phyloP scores from a whole-genome alignment of 352 stramenopile genomes.

The Blastocystis sp. region DNA sequence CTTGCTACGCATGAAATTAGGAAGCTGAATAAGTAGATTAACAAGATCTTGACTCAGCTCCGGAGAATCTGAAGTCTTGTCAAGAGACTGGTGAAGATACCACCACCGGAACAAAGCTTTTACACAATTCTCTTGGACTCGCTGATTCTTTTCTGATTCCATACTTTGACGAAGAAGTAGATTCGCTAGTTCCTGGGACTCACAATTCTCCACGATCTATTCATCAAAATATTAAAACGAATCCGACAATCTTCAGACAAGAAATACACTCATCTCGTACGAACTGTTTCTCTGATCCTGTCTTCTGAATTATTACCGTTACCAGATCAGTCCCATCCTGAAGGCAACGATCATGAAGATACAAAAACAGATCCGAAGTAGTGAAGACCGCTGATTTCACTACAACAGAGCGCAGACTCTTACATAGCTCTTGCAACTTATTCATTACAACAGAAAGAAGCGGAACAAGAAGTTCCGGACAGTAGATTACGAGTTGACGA shows the following conservation, averaged over 20 bases:
- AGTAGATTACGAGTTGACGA: neutral
- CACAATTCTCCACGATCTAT: slow-evolving; percentile 25
- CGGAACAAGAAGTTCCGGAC: neutral
- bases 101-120: slow-evolving; percentile 6
- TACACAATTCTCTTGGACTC: slow-evolving; percentile 2
- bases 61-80: neutral
- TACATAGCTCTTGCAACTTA: neutral
- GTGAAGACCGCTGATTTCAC: neutral
- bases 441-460: neutral
- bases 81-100: neutral
- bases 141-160: neutral
- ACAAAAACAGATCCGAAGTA: neutral
- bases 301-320: neutral
- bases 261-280: slow-evolving; percentile 26
- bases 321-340: neutral
- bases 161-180: neutral
- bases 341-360: neutral
- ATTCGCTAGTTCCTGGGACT: neutral
- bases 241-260: neutral
- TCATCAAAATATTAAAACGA: neutral
- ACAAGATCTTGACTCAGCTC: neutral
- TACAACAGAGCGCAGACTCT: slow-evolving; percentile 7
- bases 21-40: neutral
- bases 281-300: slow-evolving; percentile 21
- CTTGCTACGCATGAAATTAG: slow-evolving; percentile 12